These are phyloP conservation scores for Talaromyces sp. DNA, from an alignment of 2,329 filamentous ascomycete genomes.

Conservation along the genomic window DNA sequence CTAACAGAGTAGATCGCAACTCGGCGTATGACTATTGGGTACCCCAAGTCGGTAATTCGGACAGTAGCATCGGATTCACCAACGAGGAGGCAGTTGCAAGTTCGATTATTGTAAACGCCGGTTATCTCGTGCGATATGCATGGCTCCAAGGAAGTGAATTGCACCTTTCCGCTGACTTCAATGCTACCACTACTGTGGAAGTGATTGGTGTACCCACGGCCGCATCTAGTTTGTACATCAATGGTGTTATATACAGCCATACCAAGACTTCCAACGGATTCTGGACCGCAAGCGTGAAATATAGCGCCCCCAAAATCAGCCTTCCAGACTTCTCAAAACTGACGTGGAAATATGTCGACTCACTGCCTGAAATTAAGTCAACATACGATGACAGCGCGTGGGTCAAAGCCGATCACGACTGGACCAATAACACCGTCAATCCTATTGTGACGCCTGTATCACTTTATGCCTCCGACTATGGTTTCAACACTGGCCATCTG, in stretches of 20 bases:
- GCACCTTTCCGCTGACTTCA: conserved; percentile 67
- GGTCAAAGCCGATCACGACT: conserved; percentile 55
- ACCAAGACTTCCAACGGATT: conserved; percentile 43
- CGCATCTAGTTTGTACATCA: conserved; percentile 60
- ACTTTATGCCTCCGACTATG: conserved; percentile 69
- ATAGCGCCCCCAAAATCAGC: conserved; percentile 48
- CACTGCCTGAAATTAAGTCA: conserved; percentile 64
- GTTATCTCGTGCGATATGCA: conserved; percentile 48
- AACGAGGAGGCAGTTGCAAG: conserved; percentile 29
- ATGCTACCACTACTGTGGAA: conserved; percentile 64
- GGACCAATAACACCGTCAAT: conserved; percentile 59
- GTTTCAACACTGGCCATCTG: conserved; percentile 66
- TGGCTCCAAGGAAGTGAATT: conserved; percentile 56
- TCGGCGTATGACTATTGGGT: conserved; percentile 47
- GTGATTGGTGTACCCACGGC: conserved; percentile 61
- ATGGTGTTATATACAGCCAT: conserved; percentile 49
- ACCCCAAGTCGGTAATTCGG: conserved; percentile 34
- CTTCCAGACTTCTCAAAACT: conserved; percentile 59
- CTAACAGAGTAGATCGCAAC: conserved; percentile 47
- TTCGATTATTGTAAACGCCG: conserved; percentile 43
- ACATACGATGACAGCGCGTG: conserved; percentile 68
- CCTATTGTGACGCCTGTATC: conserved; percentile 62
- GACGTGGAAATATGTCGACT: conserved; percentile 67
- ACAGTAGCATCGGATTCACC: conserved; percentile 30
- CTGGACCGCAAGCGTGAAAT: conserved; percentile 53